phyloP scores from a whole-genome alignment of 2,329 filamentous ascomycete genomes.

The Cytospora piceicola region DNA sequence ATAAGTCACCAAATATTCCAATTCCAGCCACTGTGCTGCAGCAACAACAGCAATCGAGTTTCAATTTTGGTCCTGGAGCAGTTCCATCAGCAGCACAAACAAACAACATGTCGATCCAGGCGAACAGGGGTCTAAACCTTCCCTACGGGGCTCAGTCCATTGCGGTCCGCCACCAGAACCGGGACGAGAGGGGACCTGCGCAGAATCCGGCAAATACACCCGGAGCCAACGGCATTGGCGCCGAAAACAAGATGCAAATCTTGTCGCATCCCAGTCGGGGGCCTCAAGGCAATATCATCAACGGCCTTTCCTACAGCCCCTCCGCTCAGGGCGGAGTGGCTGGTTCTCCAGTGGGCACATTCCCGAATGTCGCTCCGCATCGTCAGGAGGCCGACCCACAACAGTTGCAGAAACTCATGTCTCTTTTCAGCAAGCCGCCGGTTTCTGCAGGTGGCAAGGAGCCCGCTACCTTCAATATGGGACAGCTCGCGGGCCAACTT shows the following conservation, averaged over 20 bases:
- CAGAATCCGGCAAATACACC: background rate
- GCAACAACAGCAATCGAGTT: slow-evolving; percentile 4
- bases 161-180: slow-evolving; percentile 16
- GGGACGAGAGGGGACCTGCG: slow-evolving; percentile 2
- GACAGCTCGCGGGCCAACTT: slow-evolving; percentile 3
- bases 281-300: background rate
- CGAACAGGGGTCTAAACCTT: slow-evolving; percentile 35
- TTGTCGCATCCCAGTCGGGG: background rate
- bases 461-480: slow-evolving; percentile 34
- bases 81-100: slow-evolving; percentile 37
- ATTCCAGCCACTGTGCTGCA: slow-evolving; percentile 24
- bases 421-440: slow-evolving; percentile 62
- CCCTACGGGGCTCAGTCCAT: slow-evolving; percentile 22
- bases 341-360: slow-evolving; percentile 37
- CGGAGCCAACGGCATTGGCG: slow-evolving; percentile 11
- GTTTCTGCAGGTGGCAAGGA: slow-evolving; percentile 39
- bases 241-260: slow-evolving; percentile 10
- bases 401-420: slow-evolving; percentile 56
- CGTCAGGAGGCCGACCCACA: slow-evolving; percentile 45
- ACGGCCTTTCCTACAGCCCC: slow-evolving; percentile 17
- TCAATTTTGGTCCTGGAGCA: slow-evolving; percentile 30
- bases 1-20: slow-evolving; percentile 12
- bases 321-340: slow-evolving; percentile 30
- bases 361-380: slow-evolving; percentile 38
- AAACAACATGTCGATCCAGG: slow-evolving; percentile 40